Conservation (phyloP, 768 basidiomycete genomes). For the Brasilioporus rufonigricans region DNA sequence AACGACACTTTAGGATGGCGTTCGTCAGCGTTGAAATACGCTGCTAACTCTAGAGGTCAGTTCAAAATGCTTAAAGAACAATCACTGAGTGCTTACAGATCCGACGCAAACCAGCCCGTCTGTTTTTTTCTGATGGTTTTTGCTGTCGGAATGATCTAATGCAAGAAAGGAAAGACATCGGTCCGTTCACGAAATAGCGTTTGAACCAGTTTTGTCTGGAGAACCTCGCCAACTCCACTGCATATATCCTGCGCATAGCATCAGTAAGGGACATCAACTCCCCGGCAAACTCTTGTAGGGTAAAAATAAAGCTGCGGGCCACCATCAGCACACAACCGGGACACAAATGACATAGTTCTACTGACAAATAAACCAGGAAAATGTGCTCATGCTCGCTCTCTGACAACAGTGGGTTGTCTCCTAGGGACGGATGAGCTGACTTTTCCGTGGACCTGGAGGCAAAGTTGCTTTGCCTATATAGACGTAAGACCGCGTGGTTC, state of each 20-base stretch:
- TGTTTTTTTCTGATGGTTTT: slow-evolving; percentile 11
- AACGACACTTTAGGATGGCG: slow-evolving; percentile 62
- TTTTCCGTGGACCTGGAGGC: slow-evolving; percentile 10
- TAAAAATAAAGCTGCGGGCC: slow-evolving; percentile 83
- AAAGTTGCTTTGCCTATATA: slow-evolving; percentile 58
- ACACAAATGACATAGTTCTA: slow-evolving; percentile 7
- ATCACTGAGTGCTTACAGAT: slow-evolving; percentile 40
- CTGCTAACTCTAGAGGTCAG: slow-evolving; percentile 34
- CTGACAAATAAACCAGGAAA: slow-evolving; percentile 91
- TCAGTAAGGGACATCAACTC: slow-evolving; percentile 82
- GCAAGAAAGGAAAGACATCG: slow-evolving; percentile 21
- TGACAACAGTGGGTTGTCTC: slow-evolving; percentile 37
- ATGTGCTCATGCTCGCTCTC: slow-evolving; percentile 75
- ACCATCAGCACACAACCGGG: slow-evolving; percentile 7
- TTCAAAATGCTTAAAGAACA: not conserved
- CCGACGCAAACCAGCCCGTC: slow-evolving; percentile 28
- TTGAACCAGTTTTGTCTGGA: slow-evolving; percentile 39
- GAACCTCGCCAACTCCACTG: slow-evolving; percentile 52
- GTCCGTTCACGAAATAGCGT: slow-evolving; percentile 31
- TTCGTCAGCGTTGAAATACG: slow-evolving; percentile 49
- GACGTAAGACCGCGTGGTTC: slow-evolving; percentile 75
- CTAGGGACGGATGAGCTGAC: slow-evolving; percentile 15
- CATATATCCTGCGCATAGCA: slow-evolving; percentile 77
- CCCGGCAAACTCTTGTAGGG: slow-evolving; percentile 87
- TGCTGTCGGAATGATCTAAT: slow-evolving; percentile 17